A percentile compares a stretch with the other conserved stretches of the same genome.
These are phyloP conservation scores for Crotalaria pallida DNA, from an alignment of 306 rosid genomes.

Conservation along the genomic window DNA sequence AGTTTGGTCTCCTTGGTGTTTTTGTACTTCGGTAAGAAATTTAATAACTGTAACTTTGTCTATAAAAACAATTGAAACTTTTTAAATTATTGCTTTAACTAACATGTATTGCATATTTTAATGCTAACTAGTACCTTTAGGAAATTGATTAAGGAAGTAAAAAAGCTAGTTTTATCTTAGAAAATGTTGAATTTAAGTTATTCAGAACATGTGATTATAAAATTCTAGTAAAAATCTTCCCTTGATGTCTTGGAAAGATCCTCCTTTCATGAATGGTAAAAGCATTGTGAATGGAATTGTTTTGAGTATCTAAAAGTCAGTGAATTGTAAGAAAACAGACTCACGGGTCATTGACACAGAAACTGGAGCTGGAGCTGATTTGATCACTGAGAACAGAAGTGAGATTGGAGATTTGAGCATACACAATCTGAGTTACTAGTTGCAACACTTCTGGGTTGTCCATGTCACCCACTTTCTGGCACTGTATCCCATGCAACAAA, in stretches of 20 bases:
- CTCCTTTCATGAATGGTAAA: no score
- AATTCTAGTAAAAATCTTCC: no score
- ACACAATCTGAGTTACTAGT: constrained; percentile 36
- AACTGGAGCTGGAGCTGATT: constrained; percentile 41
- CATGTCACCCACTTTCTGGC: constrained; percentile 43
- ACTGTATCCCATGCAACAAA: neutral
- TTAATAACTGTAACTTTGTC: no score
- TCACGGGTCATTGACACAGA: constrained; percentile 65
- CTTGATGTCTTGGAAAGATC: no score
- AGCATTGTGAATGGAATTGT: neutral
- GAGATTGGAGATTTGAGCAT: constrained; percentile 42
- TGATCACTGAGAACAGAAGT: constrained; percentile 40
- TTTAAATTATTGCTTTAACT: neutral
- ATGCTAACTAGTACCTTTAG: no score
- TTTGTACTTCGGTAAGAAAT: no score
- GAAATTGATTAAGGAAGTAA: no score
- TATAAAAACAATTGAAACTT: no score
- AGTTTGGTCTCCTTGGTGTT: no score
- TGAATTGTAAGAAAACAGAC: constrained; percentile 4
- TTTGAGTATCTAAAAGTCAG: neutral
- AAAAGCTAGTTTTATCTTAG: no score
- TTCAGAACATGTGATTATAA: no score
- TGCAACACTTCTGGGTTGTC: constrained; percentile 42
- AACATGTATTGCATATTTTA: neutral
- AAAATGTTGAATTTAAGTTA: no score